phyloP scores from a whole-genome alignment of 306 rosid genomes.

The Acacia acuminata region DNA sequence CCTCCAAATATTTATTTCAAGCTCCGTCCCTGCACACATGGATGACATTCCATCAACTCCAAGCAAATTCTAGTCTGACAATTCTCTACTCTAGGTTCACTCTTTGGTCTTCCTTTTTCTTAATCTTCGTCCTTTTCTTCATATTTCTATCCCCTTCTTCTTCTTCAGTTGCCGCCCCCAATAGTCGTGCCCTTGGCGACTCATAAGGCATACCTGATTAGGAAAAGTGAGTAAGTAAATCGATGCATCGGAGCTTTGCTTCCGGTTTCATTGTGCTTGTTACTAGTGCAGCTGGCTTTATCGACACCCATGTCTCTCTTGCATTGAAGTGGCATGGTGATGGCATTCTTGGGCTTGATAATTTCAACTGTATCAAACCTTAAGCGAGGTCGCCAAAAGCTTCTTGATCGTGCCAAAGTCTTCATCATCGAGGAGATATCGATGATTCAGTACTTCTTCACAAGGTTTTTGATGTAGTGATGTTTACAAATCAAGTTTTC shows the following conservation, averaged over 20 bases:
- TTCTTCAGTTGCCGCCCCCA: conserved; percentile 6
- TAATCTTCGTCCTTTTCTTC: conserved; percentile 46
- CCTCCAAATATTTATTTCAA: no score
- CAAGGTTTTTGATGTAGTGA: conserved; percentile 81
- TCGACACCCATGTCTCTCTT: conserved; percentile 72
- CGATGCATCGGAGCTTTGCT: conserved; percentile 38
- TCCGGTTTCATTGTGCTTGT: conserved; percentile 61
- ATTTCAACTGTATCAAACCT: conserved; percentile 65
- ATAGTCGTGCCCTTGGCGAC: conserved; percentile 45
- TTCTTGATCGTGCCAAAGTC: conserved; percentile 66
- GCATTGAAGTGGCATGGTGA: conserved; percentile 81
- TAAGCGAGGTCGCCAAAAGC: conserved; percentile 63
- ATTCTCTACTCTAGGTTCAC: conserved; percentile 59
- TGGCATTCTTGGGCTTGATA: conserved; percentile 77
- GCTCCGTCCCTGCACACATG: no score
- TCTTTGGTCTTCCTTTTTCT: conserved; percentile 57
- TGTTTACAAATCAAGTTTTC: not conserved
- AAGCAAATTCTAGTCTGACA: conserved; percentile 75
- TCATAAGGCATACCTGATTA: conserved; percentile 76
- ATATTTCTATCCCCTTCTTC: conserved; percentile 41
- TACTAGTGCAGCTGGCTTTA: conserved; percentile 81
- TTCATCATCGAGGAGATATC: conserved; percentile 73
- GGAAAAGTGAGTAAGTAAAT: conserved; percentile 72
- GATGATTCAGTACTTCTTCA: conserved; percentile 56
- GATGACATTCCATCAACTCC: conserved; percentile 75